Evolutionary conservation across 163 green algal species (phyloP).

Genomic region (Picocystis sp.): DNA sequence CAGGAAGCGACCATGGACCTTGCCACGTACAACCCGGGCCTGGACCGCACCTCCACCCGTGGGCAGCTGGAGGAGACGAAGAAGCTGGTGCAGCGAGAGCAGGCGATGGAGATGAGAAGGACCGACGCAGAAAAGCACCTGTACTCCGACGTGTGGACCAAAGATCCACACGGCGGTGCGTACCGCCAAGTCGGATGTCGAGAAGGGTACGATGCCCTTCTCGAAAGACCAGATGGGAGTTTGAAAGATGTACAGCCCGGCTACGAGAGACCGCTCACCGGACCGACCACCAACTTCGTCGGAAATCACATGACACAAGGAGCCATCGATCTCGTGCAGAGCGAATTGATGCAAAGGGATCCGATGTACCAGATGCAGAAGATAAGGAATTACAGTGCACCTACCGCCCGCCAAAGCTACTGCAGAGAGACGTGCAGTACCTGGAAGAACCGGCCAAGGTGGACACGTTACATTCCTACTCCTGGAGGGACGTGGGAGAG

Average conservation of each 20-base stretch:
- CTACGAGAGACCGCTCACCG: conserved; percentile 45
- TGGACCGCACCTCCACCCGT: too few relatives aligned
- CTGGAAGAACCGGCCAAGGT: too few relatives aligned
- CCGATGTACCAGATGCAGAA: neutral
- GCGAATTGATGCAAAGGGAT: conserved; percentile 20
- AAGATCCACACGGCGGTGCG: conserved; percentile 52
- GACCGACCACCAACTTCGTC: conserved; percentile 74
- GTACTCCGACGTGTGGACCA: conserved; percentile 54
- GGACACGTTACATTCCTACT: too few relatives aligned
- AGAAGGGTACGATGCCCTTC: conserved; percentile 21
- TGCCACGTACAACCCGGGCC: too few relatives aligned
- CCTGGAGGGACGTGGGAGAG: too few relatives aligned
- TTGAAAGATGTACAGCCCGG: conserved; percentile 24
- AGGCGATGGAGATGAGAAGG: conserved; percentile 12
- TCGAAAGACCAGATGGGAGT: conserved; percentile 9
- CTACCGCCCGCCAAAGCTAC: conserved; percentile 3
- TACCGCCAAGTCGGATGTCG: conserved; percentile 39
- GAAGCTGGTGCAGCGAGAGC: neutral
- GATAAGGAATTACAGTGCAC: conserved; percentile 1
- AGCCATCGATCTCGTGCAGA: conserved; percentile 59
- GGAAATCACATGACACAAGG: conserved; percentile 69
- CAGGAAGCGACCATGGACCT: too few relatives aligned
- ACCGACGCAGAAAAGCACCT: conserved; percentile 30
- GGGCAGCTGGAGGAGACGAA: too few relatives aligned
- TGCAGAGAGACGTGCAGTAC: neutral